Evolutionary conservation across 257 asterid species (phyloP), one percentile per base, ranked within the genome.

Genomic region (Solanum virginianum): DNA sequence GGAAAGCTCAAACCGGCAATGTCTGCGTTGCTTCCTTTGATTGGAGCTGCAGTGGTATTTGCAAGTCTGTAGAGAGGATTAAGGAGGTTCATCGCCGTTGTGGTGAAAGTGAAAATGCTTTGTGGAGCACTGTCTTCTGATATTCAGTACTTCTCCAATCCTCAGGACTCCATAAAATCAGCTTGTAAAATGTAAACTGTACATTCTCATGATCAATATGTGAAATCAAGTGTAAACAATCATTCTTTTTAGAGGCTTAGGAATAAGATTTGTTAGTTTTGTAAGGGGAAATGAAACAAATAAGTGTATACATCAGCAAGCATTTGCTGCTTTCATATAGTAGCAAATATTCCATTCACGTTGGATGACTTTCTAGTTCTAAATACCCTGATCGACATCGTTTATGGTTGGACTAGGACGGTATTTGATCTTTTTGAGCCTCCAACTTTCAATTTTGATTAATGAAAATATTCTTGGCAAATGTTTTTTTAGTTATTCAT

Each of bases 1-100:
- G 98, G 97, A 96, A 96, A 89, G 99, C 98, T 43, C 99, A 96
- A 85, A 98, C 96, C 8, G 98, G 98, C 88, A 94, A 94, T 87
- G 81, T 87, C 55, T 96, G 99, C 65, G 98, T 94, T 36, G 98
- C 98, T 71, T 94, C 98, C 7, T 94, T 96, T 16, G 98, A 94
- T 85, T 96, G 99, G 99, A 92, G 91, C 81, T 96, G 98, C 92
- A 96, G 99, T 8, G 99, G 99, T 17, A 96, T 96, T 26, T 96
- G 99, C 93, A 92, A 91, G 79, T 92, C 99, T 4, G 98, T 94
- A 2, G 96, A 90, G 83, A 93, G 98, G 91, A 96, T 96, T 49
- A 93, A 93, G 87, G 98, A 94, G 84, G 97, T 94, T 82, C 99
- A 96, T 87, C 92, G 90, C 29, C 89, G 95, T 66, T 96, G 99